Base-by-base conservation (phyloP, 768 basidiomycete genomes). In the Rhodotorula kratochvilovae region DNA sequence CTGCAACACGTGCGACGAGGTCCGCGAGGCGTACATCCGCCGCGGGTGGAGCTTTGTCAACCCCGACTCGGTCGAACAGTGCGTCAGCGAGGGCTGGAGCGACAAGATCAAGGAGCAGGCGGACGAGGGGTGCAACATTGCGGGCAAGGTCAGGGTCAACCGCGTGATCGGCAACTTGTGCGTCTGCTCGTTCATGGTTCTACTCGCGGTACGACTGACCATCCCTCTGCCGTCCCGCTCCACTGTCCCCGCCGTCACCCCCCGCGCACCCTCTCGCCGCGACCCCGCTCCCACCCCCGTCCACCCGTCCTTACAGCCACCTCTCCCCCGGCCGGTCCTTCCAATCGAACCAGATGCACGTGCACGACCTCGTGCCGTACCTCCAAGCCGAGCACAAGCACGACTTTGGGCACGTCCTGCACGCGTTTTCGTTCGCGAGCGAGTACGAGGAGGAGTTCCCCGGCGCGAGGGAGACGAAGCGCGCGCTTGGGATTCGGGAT, bases 1-100 rank as follows among this genome's bases (percentile, higher is more conserved):
- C 81, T 99, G 96, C 81, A 91, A 99, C 79, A 88, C 88, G 55
- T 99, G 96, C 80, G 96, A 99, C 79, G 89, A 92, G 1, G 96
- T 99, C 35, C 86, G 96, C 54, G 85, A 88, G 80, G 84, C 92
- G 42, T 99, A 99, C 82, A 85, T 91, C 39, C 86, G 89, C 79
- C 88, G 89, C 76, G 96, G 95, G 31, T 99, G 96, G 96, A 93
- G 90, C 80, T 99, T 98, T 80, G 82, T 84, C 71, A 89, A 89
- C 77, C 96, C 96, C 25, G 90, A 94, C 69, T 84, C 87, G 3
- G 88, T 99, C 76, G 94, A 95, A 76, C 78, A 98, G 92, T 99
- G 96, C 80, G 86, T 88, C 59, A 81, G 89, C 71, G 96, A 99
- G 82, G 91, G 92, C 43, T 99, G 95, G 95, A 85, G 90, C 35